phyloP scores from a whole-genome alignment of 495 filamentous ascomycete species.

The Aspergillus leporis region DNA sequence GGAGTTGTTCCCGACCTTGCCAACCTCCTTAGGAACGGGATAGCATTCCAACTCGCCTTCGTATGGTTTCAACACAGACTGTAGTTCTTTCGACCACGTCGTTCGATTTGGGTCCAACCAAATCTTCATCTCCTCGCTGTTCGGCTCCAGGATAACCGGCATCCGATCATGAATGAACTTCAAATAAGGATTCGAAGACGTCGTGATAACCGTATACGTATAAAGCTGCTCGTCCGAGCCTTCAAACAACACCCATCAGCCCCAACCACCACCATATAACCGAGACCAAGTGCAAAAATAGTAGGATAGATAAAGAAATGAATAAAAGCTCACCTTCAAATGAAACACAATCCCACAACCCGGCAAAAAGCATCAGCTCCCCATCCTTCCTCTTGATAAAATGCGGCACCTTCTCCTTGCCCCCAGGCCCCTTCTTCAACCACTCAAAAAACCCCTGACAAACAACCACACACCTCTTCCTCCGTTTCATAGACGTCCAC shows the following conservation, averaged over 20 bases:
- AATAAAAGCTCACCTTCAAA: conserved; percentile 62
- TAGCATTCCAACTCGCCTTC: conserved; percentile 81
- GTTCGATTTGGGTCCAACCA: conserved; percentile 78
- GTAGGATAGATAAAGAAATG: background rate
- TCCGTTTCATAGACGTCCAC: conserved; percentile 89
- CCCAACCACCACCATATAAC: background rate
- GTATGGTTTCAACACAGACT: conserved; percentile 73
- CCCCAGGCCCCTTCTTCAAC: conserved; percentile 72
- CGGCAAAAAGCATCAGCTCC: conserved; percentile 83
- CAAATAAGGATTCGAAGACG: conserved; percentile 74
- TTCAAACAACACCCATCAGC: conserved; percentile 13
- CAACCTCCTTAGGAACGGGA: conserved; percentile 83
- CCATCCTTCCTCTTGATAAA: conserved; percentile 81
- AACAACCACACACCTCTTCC: conserved; percentile 82
- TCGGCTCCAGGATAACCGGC: conserved; percentile 87
- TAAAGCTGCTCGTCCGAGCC: conserved; percentile 67
- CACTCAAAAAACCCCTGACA: conserved; percentile 97
- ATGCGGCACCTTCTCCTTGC: conserved; percentile 80
- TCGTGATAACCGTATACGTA: conserved; percentile 92
- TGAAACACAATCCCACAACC: conserved; percentile 84
- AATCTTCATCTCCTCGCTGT: conserved; percentile 63
- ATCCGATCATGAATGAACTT: conserved; percentile 90
- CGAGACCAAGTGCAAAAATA: background rate
- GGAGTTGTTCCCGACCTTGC: conserved; percentile 93
- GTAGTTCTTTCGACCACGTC: conserved; percentile 78